phyloP scores from a whole-genome alignment of 306 rosid species.

The Trichosanthes truncata region DNA sequence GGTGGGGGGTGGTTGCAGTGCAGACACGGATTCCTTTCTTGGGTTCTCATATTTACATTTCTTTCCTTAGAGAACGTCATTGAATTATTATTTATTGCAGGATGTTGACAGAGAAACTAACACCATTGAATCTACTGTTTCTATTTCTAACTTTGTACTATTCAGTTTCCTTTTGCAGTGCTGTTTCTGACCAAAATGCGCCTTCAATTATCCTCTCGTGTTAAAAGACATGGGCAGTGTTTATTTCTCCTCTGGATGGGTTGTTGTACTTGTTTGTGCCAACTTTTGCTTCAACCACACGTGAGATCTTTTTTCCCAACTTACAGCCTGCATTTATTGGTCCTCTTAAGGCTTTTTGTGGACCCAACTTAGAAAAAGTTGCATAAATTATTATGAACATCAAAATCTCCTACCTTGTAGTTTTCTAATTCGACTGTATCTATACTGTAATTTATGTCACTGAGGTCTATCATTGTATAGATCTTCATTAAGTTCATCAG shows the following conservation, averaged over 20 bases:
- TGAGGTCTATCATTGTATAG: background rate
- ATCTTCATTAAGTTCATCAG: background rate
- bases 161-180: background rate
- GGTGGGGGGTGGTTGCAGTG: constrained; percentile 6
- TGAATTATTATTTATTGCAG: background rate
- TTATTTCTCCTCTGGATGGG: background rate
- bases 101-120: constrained; percentile 9
- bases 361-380: background rate
- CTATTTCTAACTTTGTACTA: background rate
- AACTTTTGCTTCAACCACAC: background rate
- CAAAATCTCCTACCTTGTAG: background rate
- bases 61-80: background rate
- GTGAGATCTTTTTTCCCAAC: background rate
- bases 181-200: background rate
- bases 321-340: background rate
- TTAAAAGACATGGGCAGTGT: background rate
- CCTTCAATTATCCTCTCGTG: background rate
- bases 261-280: background rate
- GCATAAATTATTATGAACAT: background rate
- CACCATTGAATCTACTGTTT: background rate
- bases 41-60: background rate
- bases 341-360: background rate
- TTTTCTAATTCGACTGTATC: background rate
- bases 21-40: constrained; percentile 5
- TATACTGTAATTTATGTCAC: background rate